Evolutionary conservation across 768 basidiomycete species (phyloP).

Genomic region (Macrocybe gigantea): DNA sequence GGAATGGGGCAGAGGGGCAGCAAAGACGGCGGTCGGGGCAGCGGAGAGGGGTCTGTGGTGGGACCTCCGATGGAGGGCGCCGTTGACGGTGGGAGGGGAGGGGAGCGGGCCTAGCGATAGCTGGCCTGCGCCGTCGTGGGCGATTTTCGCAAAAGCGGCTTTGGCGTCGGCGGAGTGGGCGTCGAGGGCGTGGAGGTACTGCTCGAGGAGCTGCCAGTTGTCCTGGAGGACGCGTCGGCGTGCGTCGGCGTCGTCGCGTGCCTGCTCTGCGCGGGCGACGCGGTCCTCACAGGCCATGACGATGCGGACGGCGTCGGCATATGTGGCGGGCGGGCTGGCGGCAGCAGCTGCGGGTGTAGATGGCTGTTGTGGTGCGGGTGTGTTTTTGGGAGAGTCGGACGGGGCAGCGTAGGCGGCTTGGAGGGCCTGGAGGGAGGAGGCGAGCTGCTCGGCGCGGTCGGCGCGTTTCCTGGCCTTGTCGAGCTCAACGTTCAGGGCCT

Average conservation of each 20-base stretch:
- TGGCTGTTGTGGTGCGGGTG: too few species aligned
- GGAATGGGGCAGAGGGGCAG: slow-evolving; percentile 24
- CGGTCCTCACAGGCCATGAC: slow-evolving; percentile 46
- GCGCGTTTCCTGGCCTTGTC: slow-evolving; percentile 32
- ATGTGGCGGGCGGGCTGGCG: slow-evolving; percentile 14
- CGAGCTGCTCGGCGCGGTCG: slow-evolving; percentile 47
- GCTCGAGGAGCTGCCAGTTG: slow-evolving; percentile 45
- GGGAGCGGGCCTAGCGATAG: slow-evolving; percentile 13
- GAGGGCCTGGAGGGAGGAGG: slow-evolving; percentile 15
- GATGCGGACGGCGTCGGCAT: slow-evolving; percentile 23
- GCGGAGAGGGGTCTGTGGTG: not conserved
- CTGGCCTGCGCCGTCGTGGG: slow-evolving; percentile 38
- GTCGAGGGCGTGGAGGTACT: slow-evolving; percentile 40
- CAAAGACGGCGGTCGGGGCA: slow-evolving; percentile 8
- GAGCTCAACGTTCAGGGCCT: slow-evolving; percentile 47
- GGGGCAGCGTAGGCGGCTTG: slow-evolving; percentile 2
- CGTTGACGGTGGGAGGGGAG: slow-evolving; percentile 1
- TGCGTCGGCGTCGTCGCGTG: slow-evolving; percentile 50
- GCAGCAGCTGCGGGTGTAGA: too few species aligned
- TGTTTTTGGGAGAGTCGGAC: not conserved
- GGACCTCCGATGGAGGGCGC: slow-evolving; percentile 5
- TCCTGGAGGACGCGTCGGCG: slow-evolving; percentile 38
- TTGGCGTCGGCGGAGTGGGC: slow-evolving; percentile 44
- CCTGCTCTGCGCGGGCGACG: slow-evolving; percentile 41
- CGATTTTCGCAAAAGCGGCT: slow-evolving; percentile 36